Percentiles rank a stretch among this genome's conserved stretches.
phyloP scores from a whole-genome alignment of 1,139 yeast genomes.

The Schizosaccharomyces versatilis region DNA sequence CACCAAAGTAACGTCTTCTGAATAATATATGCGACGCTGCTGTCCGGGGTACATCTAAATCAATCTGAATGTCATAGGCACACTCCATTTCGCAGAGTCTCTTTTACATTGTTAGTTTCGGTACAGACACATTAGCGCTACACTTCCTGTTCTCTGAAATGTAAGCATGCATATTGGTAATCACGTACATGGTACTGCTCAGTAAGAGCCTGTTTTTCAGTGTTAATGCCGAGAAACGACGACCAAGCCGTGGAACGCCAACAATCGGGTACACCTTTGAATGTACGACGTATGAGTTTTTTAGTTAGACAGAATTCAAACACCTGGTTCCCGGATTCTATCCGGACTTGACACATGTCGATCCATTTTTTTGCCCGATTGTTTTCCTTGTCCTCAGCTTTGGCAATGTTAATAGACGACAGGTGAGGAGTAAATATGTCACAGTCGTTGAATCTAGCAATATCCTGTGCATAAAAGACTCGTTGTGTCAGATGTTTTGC shows the following conservation, averaged over 20 bases:
- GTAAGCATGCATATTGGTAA: not conserved
- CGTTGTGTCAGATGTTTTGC: too few relatives aligned
- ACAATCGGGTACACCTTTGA: conserved; percentile 15
- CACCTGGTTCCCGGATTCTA: not conserved
- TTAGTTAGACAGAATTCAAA: not conserved
- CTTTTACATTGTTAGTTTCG: not conserved
- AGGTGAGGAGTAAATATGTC: too few relatives aligned
- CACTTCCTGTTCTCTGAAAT: not conserved
- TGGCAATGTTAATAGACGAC: too few relatives aligned
- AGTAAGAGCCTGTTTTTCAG: not conserved
- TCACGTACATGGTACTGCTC: conserved; percentile 1
- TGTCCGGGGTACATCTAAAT: conserved; percentile 15
- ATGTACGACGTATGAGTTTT: not conserved
- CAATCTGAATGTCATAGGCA: conserved; percentile 14
- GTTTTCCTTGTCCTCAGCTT: not conserved
- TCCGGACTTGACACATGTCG: not conserved
- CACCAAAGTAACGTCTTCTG: conserved; percentile 13
- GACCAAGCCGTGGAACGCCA: conserved; percentile 13
- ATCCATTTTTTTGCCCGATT: not conserved
- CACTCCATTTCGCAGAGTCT: conserved; percentile 7
- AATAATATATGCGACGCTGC: conserved; percentile 13
- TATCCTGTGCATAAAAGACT: too few relatives aligned
- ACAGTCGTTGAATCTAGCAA: too few relatives aligned
- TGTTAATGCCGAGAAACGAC: conserved; percentile 4
- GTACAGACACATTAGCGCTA: not conserved